Base-by-base conservation (phyloP, 2,329 filamentous ascomycete species). In the Stemphylium lycopersici region DNA sequence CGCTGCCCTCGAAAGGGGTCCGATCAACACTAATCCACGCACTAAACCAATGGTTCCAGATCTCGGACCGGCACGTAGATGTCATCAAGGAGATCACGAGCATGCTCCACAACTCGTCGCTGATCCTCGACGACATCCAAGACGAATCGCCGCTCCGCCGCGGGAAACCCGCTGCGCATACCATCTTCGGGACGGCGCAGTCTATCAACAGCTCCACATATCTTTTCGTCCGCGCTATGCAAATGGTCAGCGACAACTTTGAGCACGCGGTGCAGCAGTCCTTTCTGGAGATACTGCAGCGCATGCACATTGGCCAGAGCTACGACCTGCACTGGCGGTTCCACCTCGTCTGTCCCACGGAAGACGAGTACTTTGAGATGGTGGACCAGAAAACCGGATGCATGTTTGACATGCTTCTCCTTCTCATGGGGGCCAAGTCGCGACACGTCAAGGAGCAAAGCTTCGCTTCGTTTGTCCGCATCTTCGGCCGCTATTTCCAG, bases 401-500 rank as follows among this genome's bases (percentile, higher is more conserved):
- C 2, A 8, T 52, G 18, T 47, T 52, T 40, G 16, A 20, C 3
- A 33, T 51, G 34, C 3, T 40, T 0, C 8, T 39, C 2, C 33
- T n/a, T 13, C 34, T 51, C 26, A 51, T 51, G 41, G 5, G 6
- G 7, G 33, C 26, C 4, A 16, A 39, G 6, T 29, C 29, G n/a
- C 18, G 6, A n/a, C 10, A 4, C 6, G 15, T n/a, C 16, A 24
- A 39, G 16, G 20, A 8, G n/a, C 13, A 13, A 13, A 15, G 16
- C 4, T n/a, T 38, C 8, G n/a, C 2, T 11, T 4, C 4, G 2
- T 18, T 48, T 5, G 13, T 29, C 2, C 7, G 15, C 1, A 13
- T 49, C 1, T 13, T 93, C 53, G 90, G 90, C n/a, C 84, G 91
- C 51, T 85, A 92, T 71, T 95, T 90, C 80, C 91, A 95, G 76